These are phyloP conservation scores for Trichoderma breve DNA, from an alignment of 2,329 filamentous ascomycete genomes.

Conservation along the genomic window DNA sequence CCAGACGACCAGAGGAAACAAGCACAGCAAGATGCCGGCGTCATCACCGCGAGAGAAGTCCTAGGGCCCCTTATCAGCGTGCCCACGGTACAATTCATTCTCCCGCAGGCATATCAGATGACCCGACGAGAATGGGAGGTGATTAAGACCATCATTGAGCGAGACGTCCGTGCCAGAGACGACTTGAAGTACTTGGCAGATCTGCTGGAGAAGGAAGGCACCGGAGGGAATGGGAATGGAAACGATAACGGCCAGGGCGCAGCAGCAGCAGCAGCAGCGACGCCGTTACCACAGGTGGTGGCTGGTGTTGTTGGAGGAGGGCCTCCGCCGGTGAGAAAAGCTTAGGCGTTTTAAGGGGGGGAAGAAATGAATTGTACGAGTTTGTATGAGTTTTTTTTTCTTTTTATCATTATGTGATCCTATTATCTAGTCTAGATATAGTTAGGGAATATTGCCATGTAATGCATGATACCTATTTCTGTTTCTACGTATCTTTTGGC, in stretches of 20 bases:
- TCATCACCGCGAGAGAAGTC: conserved; percentile 59
- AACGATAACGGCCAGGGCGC: background rate
- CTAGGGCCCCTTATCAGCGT: conserved; percentile 61
- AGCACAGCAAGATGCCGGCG: conserved; percentile 52
- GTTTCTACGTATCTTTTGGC: background rate
- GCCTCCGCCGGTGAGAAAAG: background rate
- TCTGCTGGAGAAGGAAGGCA: conserved; percentile 51
- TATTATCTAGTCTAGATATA: background rate
- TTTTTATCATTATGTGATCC: background rate
- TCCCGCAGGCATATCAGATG: conserved; percentile 67
- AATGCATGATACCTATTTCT: conserved; percentile 18
- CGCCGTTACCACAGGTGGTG: background rate
- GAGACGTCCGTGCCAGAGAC: conserved; percentile 62
- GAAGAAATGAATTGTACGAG: conserved; percentile 7
- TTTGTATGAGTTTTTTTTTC: background rate
- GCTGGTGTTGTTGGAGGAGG: conserved; percentile 4
- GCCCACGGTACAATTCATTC: conserved; percentile 66
- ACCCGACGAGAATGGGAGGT: conserved; percentile 71
- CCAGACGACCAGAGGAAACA: conserved; percentile 39
- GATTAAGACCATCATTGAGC: conserved; percentile 65
- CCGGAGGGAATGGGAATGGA: background rate
- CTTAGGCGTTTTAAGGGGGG: background rate
- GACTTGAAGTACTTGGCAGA: conserved; percentile 58
- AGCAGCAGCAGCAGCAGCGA: background rate
- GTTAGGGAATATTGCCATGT: conserved; percentile 3